Percentiles rank a stretch among this genome's conserved stretches.
These are phyloP conservation scores for Lavandula angustifolia DNA, from an alignment of 257 asterid genomes.

Conservation along the genomic window DNA sequence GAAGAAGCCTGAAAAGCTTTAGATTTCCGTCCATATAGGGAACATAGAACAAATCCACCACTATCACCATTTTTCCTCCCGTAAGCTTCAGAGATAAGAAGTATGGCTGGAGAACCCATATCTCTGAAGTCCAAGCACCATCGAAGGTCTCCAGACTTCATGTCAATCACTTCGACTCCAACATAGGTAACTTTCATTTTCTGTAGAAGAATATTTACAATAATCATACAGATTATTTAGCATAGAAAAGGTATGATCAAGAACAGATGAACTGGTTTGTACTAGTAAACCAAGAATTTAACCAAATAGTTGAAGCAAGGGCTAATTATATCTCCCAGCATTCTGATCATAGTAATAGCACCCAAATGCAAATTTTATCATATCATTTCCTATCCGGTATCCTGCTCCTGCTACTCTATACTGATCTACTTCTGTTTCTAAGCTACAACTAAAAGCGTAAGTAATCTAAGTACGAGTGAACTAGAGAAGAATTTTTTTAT, in stretches of 20 bases:
- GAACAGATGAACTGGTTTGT: slow-evolving; percentile 13
- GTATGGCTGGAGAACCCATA: slow-evolving; percentile 88
- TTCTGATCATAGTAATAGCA: slow-evolving; percentile 17
- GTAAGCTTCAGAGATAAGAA: slow-evolving; percentile 73
- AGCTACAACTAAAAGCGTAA: slow-evolving; percentile 9
- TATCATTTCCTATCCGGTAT: slow-evolving; percentile 21
- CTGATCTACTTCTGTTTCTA: slow-evolving; percentile 4
- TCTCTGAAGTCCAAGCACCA: slow-evolving; percentile 99
- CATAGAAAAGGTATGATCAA: slow-evolving; percentile 1
- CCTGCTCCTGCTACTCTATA: neutral
- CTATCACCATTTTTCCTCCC: slow-evolving; percentile 77
- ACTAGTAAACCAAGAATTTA: neutral
- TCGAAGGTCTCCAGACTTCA: slow-evolving; percentile 85
- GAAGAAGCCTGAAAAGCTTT: slow-evolving; percentile 98
- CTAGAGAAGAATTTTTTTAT: slow-evolving; percentile 5
- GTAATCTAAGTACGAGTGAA: slow-evolving; percentile 6
- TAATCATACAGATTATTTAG: slow-evolving; percentile 8
- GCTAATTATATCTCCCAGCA: neutral
- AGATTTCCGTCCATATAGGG: slow-evolving; percentile 93
- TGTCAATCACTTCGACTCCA: slow-evolving; percentile 84
- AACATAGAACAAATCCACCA: slow-evolving; percentile 86
- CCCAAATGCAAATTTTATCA: slow-evolving; percentile 15
- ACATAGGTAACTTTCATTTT: slow-evolving; percentile 84
- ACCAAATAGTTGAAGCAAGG: slow-evolving; percentile 12
- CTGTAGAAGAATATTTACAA: slow-evolving; percentile 48